Evolutionary conservation across 495 filamentous ascomycete species (phyloP), one percentile per base, ranked within the genome.

Genomic region (Penicillium daleae): DNA sequence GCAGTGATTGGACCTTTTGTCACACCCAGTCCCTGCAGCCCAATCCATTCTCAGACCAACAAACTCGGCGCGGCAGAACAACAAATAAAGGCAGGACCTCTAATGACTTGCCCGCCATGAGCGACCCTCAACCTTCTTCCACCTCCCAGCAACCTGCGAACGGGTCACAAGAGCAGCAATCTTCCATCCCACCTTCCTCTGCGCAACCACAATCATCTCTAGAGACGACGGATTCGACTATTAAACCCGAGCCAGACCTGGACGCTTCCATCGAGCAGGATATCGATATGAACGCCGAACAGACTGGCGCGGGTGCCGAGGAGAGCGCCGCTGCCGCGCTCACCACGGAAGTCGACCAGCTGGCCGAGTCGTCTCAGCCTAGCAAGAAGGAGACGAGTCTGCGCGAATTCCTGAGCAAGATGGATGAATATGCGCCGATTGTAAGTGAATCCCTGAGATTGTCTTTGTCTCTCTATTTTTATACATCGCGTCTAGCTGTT

Each of bases 391-490:
- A 99, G 75, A 90, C 89, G 1, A 93, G 88, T 19, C 79, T 99
- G 59, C 90, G 91, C 63, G 93, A 97, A 70, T 97, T 99, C 70
- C 74, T 99, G 10, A 80, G 83, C 39, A 97, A 94, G 82, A 98
- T 98, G 94, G 95, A 99, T 70, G 95, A 99, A 65, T 97, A 97
- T 78, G 93, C 95, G 49, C 95, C 95, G 19, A 96, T 99, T 65
- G 94, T 98, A 85, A 65, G 88, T 79, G 60, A n/a, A 60, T 55
- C 37, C 61, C 32, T 22, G 31, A 15, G 4, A 35, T 21, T 37
- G 31, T 44, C n/a, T 46, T 22, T 1, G 8, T 3, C 9, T n/a
- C 9, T 46, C n/a, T 46, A 52, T 6, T 35, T 50, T 26, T 60
- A 15, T 49, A 7, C 24, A n/a, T 59, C 57, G 3, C 51, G 51